phyloP scores from a whole-genome alignment of 2,329 filamentous ascomycete species.

The Myriosclerotinia duriaeana region DNA sequence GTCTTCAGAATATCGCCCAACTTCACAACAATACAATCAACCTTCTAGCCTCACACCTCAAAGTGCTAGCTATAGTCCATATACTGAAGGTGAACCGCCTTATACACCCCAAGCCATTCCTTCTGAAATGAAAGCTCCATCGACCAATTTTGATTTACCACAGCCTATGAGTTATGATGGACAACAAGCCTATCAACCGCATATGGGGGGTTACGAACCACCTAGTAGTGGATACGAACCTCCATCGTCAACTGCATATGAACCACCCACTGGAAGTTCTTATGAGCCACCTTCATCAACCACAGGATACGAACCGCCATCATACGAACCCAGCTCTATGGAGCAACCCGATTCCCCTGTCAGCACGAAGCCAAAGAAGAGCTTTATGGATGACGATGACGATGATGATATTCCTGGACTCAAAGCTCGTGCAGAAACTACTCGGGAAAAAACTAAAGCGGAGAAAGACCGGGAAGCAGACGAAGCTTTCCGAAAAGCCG shows the following conservation, averaged over 20 bases:
- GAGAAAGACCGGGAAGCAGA: constrained; percentile 77
- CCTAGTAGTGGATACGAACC: constrained; percentile 33
- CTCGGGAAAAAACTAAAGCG: constrained; percentile 58
- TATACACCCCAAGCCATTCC: constrained; percentile 16
- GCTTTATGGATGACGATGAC: constrained; percentile 79
- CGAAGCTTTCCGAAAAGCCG: constrained; percentile 81
- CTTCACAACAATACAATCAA: constrained; percentile 35
- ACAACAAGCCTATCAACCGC: constrained; percentile 21
- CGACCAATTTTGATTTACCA: constrained; percentile 26
- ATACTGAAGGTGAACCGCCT: constrained; percentile 23
- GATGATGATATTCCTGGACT: constrained; percentile 62
- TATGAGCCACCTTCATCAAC: constrained; percentile 35
- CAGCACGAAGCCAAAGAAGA: constrained; percentile 65
- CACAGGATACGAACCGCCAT: constrained; percentile 43
- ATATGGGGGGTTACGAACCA: constrained; percentile 28
- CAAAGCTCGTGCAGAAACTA: constrained; percentile 43
- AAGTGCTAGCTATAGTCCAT: constrained; percentile 30
- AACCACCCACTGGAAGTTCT: constrained; percentile 28
- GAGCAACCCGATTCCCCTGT: constrained; percentile 45
- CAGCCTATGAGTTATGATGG: constrained; percentile 31
- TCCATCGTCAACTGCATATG: constrained; percentile 33
- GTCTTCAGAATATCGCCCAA: constrained; percentile 43
- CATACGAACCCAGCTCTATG: constrained; percentile 54
- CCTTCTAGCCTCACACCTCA: constrained; percentile 37
- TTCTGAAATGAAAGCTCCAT: background rate